phyloP scores from a whole-genome alignment of 345 rosid species.

The Passiflora organensis region DNA sequence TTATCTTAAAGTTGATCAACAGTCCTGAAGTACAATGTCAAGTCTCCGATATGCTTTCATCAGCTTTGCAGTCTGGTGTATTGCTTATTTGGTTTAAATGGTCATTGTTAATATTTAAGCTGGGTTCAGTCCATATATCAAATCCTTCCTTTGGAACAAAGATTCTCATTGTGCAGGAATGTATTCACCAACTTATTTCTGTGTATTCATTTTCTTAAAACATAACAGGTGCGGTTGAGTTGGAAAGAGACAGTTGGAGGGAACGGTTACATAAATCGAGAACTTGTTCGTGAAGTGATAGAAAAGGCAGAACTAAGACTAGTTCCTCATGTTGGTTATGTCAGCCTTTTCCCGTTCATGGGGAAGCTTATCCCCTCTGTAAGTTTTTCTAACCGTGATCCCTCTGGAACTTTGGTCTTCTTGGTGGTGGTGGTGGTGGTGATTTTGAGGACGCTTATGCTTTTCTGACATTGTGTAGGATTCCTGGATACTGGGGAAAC shows the following conservation, averaged over 20 bases:
- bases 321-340: constrained; percentile 90
- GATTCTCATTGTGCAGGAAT: too few species aligned
- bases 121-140: too few species aligned
- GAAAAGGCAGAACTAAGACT: constrained; percentile 61
- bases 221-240: constrained; percentile 62
- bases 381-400: constrained; percentile 32
- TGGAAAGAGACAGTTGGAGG: constrained; percentile 57
- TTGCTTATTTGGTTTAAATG: too few species aligned
- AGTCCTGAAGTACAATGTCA: too few species aligned
- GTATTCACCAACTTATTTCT: too few species aligned
- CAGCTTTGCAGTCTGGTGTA: too few species aligned
- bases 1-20: too few species aligned
- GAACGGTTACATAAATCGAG: constrained; percentile 41
- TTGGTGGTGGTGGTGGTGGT: background rate
- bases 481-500: constrained; percentile 76
- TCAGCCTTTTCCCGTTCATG: constrained; percentile 93
- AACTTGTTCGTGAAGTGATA: constrained; percentile 72
- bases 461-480: too few species aligned
- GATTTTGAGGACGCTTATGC: background rate
- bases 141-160: too few species aligned
- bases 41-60: too few species aligned
- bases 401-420: background rate
- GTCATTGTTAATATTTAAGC: too few species aligned
- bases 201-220: background rate
- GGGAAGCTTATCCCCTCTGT: constrained; percentile 75